Evolutionary conservation across 2,329 filamentous ascomycete genomes (phyloP), one percentile per base, ranked within the genome.

Genomic region (Cladosporium sp.): DNA sequence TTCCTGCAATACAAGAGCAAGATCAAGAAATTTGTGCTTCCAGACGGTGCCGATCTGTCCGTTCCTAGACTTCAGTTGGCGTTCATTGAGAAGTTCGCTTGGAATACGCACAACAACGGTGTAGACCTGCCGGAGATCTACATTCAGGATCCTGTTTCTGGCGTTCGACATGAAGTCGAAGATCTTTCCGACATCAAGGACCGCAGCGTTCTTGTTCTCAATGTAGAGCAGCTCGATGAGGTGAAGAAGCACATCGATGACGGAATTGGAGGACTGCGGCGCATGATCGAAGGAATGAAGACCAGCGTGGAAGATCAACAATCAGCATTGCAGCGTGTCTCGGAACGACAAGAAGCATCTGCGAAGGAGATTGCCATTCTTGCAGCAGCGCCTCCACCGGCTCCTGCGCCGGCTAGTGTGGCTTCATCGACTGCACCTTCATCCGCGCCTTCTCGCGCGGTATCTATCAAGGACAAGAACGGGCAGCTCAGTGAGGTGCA

Each of bases 21-120:
- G 66, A 91, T 97, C 60, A 97, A 96, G 72, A 97, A 97, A 68
- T 95, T 95, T 65, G 83, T 96, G 13, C 79, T 97, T 29, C 74
- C 88, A 1, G 90, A 95, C 66, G 92, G 92, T 1, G 84, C 85
- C 27, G 89, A 92, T 55, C 77, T 99, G 9, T 92, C 89, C 2
- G 85, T 96, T 53, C 90, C 90, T 1, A 82, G 91, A 19, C 71
- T 99, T 52, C 92, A 99, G 68, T 79, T 99, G 22, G 92, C 93
- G 1, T 99, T 99, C 61, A 99, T 99, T 60, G 93, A 99, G 60
- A 99, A 96, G 67, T 99, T 99, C 65, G 93, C 92, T 0, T 99
- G 95, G 91, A 97, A 96, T 61, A 96, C 92, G 1, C 91, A 97
- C 61, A 86, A 89, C 54, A 95, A 96, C 62, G 93, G 93, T 7